phyloP scores from a whole-genome alignment of 2,329 filamentous ascomycete species.

The Trichocomaceae sp. region DNA sequence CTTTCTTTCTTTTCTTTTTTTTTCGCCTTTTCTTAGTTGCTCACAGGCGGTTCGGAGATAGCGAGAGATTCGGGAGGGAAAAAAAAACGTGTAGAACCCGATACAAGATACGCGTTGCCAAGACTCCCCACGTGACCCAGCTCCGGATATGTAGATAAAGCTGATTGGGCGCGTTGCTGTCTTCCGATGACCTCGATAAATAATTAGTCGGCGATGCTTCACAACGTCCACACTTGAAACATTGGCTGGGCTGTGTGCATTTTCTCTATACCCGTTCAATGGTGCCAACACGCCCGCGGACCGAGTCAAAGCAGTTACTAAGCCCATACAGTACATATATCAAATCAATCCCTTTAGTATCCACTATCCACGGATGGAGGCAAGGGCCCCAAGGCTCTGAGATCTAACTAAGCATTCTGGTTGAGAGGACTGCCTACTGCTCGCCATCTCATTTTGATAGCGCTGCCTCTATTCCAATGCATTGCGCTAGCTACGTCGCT shows the following conservation, averaged over 20 bases:
- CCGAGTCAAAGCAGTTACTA: neutral
- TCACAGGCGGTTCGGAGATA: constrained; percentile 6
- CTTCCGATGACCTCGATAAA: constrained; percentile 11
- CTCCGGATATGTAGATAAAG: constrained; percentile 1
- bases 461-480: constrained; percentile 7
- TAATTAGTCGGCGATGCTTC: neutral
- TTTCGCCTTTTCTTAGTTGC: neutral
- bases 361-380: constrained; percentile 5
- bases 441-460: neutral
- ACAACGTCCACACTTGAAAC: neutral
- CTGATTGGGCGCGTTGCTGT: constrained; percentile 12
- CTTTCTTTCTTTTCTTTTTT: neutral
- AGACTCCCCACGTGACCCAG: constrained; percentile 14
- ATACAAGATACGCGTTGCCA: constrained; percentile 13
- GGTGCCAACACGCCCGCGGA: neutral
- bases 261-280: neutral
- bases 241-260: neutral
- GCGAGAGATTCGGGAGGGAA: constrained; percentile 1
- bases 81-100: constrained; percentile 19
- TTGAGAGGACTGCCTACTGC: neutral
- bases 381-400: constrained; percentile 1
- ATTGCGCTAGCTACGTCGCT: constrained; percentile 11
- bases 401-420: neutral
- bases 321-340: too few species aligned
- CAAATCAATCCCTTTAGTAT: too few species aligned